phyloP scores from a whole-genome alignment of 352 stramenopile genomes.

The Pythium biforme region DNA sequence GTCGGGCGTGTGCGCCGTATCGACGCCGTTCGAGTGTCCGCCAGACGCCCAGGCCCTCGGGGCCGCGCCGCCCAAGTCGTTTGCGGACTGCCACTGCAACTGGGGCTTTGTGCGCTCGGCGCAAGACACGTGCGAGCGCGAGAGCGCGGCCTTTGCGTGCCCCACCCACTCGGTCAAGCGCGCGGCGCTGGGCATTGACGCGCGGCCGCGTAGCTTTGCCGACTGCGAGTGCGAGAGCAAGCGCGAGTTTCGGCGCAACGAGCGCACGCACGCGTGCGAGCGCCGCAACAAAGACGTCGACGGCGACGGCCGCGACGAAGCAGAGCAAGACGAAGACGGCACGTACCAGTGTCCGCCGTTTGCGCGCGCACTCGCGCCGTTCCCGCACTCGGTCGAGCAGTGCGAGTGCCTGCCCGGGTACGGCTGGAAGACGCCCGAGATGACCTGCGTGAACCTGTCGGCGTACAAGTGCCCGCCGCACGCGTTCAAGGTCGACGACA shows the following conservation, averaged over 20 bases:
- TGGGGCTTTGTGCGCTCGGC: slow-evolving; percentile 64
- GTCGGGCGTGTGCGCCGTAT: slow-evolving; percentile 60
- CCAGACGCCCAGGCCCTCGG: slow-evolving; percentile 32
- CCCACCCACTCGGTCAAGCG: slow-evolving; percentile 54
- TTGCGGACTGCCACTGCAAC: slow-evolving; percentile 72
- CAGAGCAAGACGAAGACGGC: slow-evolving; percentile 15
- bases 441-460: slow-evolving; percentile 55
- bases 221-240: slow-evolving; percentile 66
- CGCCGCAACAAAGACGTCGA: slow-evolving; percentile 24
- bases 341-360: slow-evolving; percentile 60
- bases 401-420: slow-evolving; percentile 77
- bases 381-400: slow-evolving; percentile 69
- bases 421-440: slow-evolving; percentile 68
- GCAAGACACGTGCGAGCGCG: slow-evolving; percentile 45
- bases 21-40: slow-evolving; percentile 20
- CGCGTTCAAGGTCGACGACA: slow-evolving; percentile 38
- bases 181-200: slow-evolving; percentile 31
- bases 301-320: slow-evolving; percentile 23
- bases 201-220: slow-evolving; percentile 60
- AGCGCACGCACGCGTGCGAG: slow-evolving; percentile 54
- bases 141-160: slow-evolving; percentile 59
- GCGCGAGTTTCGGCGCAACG: slow-evolving; percentile 50
- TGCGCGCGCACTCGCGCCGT: slow-evolving; percentile 46
- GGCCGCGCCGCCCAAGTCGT: slow-evolving; percentile 40
- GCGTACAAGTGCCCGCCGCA: slow-evolving; percentile 65